These are phyloP conservation scores for Acidiella bohemica DNA, from an alignment of 495 filamentous ascomycete genomes.

Conservation along the genomic window DNA sequence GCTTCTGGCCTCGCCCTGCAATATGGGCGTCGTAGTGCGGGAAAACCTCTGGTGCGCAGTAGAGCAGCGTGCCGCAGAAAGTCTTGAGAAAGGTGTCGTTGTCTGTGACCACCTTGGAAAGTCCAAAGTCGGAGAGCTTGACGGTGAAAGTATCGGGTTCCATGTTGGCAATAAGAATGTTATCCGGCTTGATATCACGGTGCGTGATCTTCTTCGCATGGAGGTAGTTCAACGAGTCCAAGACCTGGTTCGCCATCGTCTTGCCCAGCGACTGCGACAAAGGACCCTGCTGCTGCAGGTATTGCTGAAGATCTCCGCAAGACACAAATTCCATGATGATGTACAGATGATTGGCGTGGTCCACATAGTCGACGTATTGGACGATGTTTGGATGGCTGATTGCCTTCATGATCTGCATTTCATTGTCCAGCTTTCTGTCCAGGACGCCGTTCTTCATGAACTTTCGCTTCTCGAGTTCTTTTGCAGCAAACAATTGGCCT, in stretches of 20 bases:
- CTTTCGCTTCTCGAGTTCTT: slow-evolving; percentile 76
- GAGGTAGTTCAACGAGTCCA: slow-evolving; percentile 74
- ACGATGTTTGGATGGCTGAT: slow-evolving; percentile 84
- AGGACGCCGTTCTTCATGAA: slow-evolving; percentile 80
- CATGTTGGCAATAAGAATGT: slow-evolving; percentile 65
- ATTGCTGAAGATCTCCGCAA: slow-evolving; percentile 67
- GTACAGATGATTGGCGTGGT: slow-evolving; percentile 63
- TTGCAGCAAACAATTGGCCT: slow-evolving; percentile 71
- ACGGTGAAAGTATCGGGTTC: slow-evolving; percentile 52
- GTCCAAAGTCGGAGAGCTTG: slow-evolving; percentile 89
- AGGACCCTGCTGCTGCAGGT: slow-evolving; percentile 43
- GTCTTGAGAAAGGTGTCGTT: slow-evolving; percentile 87
- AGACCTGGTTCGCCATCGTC: slow-evolving; percentile 59
- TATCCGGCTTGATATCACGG: slow-evolving; percentile 95
- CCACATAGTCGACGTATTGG: slow-evolving; percentile 71
- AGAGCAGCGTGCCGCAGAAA: slow-evolving; percentile 89
- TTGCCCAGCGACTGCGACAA: slow-evolving; percentile 56
- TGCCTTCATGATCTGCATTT: slow-evolving; percentile 83
- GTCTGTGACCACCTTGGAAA: slow-evolving; percentile 74
- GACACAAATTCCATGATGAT: slow-evolving; percentile 95
- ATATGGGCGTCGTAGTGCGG: slow-evolving; percentile 47
- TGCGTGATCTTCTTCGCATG: slow-evolving; percentile 81
- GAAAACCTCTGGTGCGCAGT: slow-evolving; percentile 94
- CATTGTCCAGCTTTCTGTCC: slow-evolving; percentile 79
- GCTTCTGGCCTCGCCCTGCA: slow-evolving; percentile 30